A percentile compares a stretch with the other conserved stretches of the same genome.
Conservation (phyloP, 2,329 filamentous ascomycete species). For the Alternaria sp. region DNA sequence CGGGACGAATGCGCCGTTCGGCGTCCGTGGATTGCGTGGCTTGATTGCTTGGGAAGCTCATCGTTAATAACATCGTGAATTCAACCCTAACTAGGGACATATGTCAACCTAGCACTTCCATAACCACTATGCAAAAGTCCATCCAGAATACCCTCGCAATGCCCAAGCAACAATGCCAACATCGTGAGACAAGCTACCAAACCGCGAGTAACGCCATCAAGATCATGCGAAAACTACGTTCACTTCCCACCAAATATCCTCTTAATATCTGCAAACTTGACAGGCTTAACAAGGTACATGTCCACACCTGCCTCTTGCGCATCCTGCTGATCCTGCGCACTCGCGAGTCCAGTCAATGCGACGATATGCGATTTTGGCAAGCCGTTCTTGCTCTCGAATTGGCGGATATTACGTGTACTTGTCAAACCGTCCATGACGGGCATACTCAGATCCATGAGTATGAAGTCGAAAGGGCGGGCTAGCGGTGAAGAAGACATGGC, state of each 20-base stretch:
- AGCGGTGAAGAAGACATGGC: conserved; percentile 21
- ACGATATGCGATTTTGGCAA: conserved; percentile 36
- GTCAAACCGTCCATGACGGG: conserved; percentile 49
- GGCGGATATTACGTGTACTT: conserved; percentile 40
- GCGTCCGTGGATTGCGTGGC: not conserved
- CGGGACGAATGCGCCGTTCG: not conserved
- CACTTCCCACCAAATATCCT: conserved; percentile 29
- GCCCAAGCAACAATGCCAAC: not conserved
- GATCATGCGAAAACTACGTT: not conserved
- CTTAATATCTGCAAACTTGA: conserved; percentile 45
- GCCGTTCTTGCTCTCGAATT: conserved; percentile 33
- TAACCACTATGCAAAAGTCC: not conserved
- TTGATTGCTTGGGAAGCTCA: not conserved
- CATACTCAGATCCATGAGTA: conserved; percentile 47
- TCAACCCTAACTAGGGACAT: not conserved
- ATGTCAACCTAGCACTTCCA: not conserved
- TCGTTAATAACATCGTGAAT: not conserved
- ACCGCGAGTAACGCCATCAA: not conserved
- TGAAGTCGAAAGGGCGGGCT: conserved; percentile 35
- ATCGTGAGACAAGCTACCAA: not conserved
- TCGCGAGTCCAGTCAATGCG: conserved; percentile 48
- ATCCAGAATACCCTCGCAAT: conserved; percentile 6
- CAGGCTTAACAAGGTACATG: conserved; percentile 49
- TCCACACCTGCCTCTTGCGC: conserved; percentile 46
- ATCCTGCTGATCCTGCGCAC: conserved; percentile 42